Evolutionary conservation across 306 rosid species (phyloP), one percentile per base, ranked within the genome.

Genomic region (Cicer chorassanicum): DNA sequence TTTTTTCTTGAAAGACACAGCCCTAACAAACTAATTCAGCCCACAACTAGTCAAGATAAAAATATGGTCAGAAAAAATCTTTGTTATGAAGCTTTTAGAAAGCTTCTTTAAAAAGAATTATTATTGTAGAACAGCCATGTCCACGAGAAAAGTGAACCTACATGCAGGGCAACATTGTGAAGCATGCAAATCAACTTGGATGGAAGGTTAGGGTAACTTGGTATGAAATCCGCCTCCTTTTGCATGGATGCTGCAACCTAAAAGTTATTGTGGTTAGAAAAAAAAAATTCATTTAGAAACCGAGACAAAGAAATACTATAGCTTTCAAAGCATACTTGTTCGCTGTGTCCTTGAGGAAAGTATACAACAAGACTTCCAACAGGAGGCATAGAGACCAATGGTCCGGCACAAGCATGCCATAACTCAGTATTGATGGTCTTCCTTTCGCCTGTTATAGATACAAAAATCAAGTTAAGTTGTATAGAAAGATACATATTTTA

Each of bases 331-430:
- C 89, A 6, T 82, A 93, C 98, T 82, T 93, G 98, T 75, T 93
- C 98, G 44, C 98, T 93, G 81, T 93, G 98, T 79, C 98, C 98
- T 86, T 93, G 98, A 74, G 98, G 96, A 68, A 91, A 93, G 78
- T 93, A 93, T 81, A 89, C 96, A 80, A 93, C 98, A 6, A 91
- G 93, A 75, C 96, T 91, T 73, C 98, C 97, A 77, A 81, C 89
- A 18, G 96, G 98, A 65, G 98, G 98, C 80, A 93, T 83, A 36
- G 96, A 91, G 86, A 91, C 97, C 86, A 93, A 85, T 1, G 97
- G 98, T 73, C 98, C 98, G 18, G 98, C 98, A 83, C 98, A 93
- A 67, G 97, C 97, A 86, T 93, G 98, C 98, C 98, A 93, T 80
- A 93, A 81, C 88, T 93, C 98, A 63, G 98, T 91, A 86, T 93